Evolutionary conservation across 108 stramenopile species (phyloP).

Genomic region (Discostella stelligeroides): DNA sequence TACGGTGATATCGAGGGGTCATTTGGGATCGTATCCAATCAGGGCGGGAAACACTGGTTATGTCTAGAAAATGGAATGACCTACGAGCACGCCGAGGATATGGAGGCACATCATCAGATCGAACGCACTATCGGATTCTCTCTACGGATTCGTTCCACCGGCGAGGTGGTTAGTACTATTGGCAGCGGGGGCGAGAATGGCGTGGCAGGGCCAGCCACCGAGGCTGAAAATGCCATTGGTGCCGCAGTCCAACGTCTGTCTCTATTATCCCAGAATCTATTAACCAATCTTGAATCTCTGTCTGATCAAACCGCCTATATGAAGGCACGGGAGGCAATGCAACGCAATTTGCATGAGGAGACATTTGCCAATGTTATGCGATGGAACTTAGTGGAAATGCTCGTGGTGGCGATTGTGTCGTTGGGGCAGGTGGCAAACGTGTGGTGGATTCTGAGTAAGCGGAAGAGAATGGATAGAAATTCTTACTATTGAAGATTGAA

Average conservation of each 20-base stretch:
- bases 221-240: constrained; percentile 17
- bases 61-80: constrained; percentile 49
- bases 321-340: constrained; percentile 47
- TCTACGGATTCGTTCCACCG: constrained; percentile 23
- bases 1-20: constrained; percentile 23
- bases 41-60: constrained; percentile 35
- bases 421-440: constrained; percentile 47
- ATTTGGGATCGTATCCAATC: constrained; percentile 7
- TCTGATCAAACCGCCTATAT: constrained; percentile 50
- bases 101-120: constrained; percentile 7
- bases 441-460: constrained; percentile 41
- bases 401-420: constrained; percentile 29
- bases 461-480: background rate
- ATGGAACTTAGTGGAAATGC: constrained; percentile 54
- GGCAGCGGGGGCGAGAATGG: background rate
- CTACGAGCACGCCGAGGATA: constrained; percentile 6
- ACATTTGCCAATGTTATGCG: constrained; percentile 49
- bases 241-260: constrained; percentile 20
- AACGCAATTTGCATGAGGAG: constrained; percentile 48
- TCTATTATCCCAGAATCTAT: constrained; percentile 33
- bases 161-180: no score
- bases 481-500: background rate
- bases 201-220: background rate
- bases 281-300: constrained; percentile 41
- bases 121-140: constrained; percentile 50